These are phyloP conservation scores for Plectranthus barbatus DNA, from an alignment of 257 asterid species.

Conservation along the genomic window DNA sequence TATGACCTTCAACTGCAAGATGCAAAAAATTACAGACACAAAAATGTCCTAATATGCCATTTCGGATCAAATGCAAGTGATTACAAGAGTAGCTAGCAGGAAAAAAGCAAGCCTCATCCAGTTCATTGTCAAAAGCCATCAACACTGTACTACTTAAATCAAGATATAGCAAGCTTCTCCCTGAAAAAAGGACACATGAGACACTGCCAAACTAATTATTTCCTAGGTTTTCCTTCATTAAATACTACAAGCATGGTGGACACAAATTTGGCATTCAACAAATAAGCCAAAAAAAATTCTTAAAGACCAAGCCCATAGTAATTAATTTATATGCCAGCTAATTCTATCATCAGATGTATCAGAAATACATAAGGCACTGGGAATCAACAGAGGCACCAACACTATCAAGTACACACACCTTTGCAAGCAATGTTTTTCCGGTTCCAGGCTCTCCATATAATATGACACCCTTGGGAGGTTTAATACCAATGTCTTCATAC, in stretches of 20 bases:
- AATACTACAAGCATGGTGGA: too few species aligned
- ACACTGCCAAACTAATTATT: neutral
- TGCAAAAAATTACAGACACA: neutral
- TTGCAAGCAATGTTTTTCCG: constrained; percentile 90
- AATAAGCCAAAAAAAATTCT: neutral
- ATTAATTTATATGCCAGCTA: neutral
- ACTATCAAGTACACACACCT: constrained; percentile 42
- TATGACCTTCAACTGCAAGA: neutral
- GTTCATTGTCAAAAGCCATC: neutral
- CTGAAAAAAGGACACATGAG: neutral
- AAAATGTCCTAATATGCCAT: too few species aligned
- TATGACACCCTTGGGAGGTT: constrained; percentile 94
- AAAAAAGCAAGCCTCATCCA: neutral
- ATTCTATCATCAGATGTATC: neutral
- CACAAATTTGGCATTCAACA: neutral
- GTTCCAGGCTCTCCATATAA: constrained; percentile 98
- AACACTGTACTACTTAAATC: neutral
- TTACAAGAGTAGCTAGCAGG: neutral
- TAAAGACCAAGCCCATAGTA: neutral
- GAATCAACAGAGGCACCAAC: neutral
- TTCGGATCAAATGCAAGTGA: neutral
- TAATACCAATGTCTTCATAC: constrained; percentile 80
- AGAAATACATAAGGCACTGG: neutral
- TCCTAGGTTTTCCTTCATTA: neutral
- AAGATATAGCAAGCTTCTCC: neutral